phyloP scores from a whole-genome alignment of 176 grass and related monocot genomes.

The Juncus inflexus region DNA sequence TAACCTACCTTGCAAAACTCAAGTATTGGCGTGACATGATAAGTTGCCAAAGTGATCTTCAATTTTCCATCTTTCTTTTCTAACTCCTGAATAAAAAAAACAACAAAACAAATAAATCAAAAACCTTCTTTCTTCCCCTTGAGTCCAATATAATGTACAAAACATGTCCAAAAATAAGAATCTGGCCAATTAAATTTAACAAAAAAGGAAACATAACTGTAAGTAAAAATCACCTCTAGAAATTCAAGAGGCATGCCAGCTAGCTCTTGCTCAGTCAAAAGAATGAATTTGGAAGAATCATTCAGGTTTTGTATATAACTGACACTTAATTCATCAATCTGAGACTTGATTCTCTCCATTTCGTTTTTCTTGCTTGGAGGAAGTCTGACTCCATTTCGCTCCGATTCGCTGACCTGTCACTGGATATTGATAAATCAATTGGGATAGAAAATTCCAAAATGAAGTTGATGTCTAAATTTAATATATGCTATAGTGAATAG shows the following conservation, averaged over 20 bases:
- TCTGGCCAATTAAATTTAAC: not conserved
- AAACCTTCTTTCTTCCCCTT: slow-evolving; percentile 1
- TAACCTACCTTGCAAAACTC: slow-evolving; percentile 94
- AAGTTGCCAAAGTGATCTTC: slow-evolving; percentile 63
- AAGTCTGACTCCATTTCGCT: slow-evolving; percentile 70
- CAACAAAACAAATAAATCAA: slow-evolving; percentile 13
- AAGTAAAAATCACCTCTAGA: slow-evolving; percentile 44
- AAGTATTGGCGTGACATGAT: slow-evolving; percentile 91
- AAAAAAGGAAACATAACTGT: not conserved
- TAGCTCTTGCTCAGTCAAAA: slow-evolving; percentile 67
- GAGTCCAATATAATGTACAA: not conserved
- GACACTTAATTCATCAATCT: slow-evolving; percentile 65
- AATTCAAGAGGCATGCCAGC: slow-evolving; percentile 84
- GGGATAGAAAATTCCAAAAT: slow-evolving; percentile 18
- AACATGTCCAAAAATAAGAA: slow-evolving; percentile 28
- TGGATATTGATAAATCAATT: slow-evolving; percentile 47
- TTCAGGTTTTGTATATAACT: slow-evolving; percentile 78
- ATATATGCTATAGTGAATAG: not conserved
- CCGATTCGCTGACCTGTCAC: slow-evolving; percentile 90
- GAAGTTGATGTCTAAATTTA: not conserved
- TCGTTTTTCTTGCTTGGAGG: slow-evolving; percentile 67
- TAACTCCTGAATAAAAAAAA: slow-evolving; percentile 56
- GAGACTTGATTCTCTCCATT: slow-evolving; percentile 70
- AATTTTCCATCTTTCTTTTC: slow-evolving; percentile 62
- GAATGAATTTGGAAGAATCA: slow-evolving; percentile 51